phyloP scores from a whole-genome alignment of 768 basidiomycete genomes.

The Tremella yokohamensis region DNA sequence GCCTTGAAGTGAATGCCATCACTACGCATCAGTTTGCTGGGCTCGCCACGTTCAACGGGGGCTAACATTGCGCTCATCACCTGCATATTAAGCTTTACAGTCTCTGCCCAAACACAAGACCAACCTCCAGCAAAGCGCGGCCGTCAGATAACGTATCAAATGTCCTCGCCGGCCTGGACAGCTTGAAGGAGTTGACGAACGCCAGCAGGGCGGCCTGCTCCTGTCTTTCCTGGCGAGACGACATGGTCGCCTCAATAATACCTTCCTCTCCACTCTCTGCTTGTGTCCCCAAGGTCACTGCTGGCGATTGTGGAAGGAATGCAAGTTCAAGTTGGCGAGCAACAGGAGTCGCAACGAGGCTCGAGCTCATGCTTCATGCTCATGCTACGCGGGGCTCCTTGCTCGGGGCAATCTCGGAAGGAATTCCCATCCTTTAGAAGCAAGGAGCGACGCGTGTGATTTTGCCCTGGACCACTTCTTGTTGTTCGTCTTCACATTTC shows the following conservation, averaged over 20 bases:
- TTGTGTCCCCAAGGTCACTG: not conserved
- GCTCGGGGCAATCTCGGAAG: slow-evolving; percentile 1
- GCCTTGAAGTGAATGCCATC: slow-evolving; percentile 43
- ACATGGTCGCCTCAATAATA: slow-evolving; percentile 19
- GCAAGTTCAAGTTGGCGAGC: not conserved
- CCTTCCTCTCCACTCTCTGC: not conserved
- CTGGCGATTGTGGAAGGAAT: not conserved
- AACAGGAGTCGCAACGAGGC: slow-evolving; percentile 1
- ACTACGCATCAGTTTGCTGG: slow-evolving; percentile 15
- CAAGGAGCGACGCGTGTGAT: slow-evolving; percentile 1
- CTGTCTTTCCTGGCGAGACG: slow-evolving; percentile 9
- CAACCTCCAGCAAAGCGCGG: slow-evolving; percentile 40
- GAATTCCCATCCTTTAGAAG: too few relatives aligned
- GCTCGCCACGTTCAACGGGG: not conserved
- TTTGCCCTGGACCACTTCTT: not conserved
- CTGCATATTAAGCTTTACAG: slow-evolving; percentile 12
- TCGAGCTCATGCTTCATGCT: not conserved
- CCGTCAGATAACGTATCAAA: slow-evolving; percentile 42
- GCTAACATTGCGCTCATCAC: slow-evolving; percentile 30
- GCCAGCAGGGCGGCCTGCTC: slow-evolving; percentile 43
- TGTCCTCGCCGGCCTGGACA: slow-evolving; percentile 24
- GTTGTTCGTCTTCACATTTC: not conserved
- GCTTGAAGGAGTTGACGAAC: slow-evolving; percentile 42
- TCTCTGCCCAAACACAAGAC: slow-evolving; percentile 6
- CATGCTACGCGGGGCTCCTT: not conserved